Percentiles rank a stretch among this genome's conserved stretches.
These are phyloP conservation scores for Chaetomium sp. DNA, from an alignment of 2,329 filamentous ascomycete genomes.

Conservation along the genomic window DNA sequence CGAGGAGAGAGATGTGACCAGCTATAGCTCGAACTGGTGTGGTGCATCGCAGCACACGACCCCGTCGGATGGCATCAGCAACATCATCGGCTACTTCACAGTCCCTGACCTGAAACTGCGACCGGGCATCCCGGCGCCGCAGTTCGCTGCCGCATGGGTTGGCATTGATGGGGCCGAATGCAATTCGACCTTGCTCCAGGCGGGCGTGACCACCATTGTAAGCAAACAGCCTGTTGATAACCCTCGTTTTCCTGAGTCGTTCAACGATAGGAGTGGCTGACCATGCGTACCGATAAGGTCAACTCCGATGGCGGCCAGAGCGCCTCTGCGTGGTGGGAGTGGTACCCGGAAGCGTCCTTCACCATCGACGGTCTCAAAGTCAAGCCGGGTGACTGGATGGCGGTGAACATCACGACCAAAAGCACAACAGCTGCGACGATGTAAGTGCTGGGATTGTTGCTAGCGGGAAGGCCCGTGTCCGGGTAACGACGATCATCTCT, in stretches of 20 bases:
- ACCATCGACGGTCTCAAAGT: slow-evolving; percentile 24
- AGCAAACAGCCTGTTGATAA: background rate
- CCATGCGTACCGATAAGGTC: slow-evolving; percentile 11
- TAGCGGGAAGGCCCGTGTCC: background rate
- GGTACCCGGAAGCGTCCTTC: slow-evolving; percentile 28
- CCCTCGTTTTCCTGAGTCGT: background rate
- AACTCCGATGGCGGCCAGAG: slow-evolving; percentile 24
- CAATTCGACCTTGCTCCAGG: slow-evolving; percentile 25
- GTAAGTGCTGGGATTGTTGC: slow-evolving; percentile 13
- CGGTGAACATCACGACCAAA: slow-evolving; percentile 23
- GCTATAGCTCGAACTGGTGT: slow-evolving; percentile 26
- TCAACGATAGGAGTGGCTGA: background rate
- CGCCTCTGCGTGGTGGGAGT: slow-evolving; percentile 28
- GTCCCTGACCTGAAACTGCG: slow-evolving; percentile 24
- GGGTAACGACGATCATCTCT: background rate
- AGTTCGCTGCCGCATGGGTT: slow-evolving; percentile 28
- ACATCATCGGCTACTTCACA: slow-evolving; percentile 24
- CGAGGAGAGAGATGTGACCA: slow-evolving; percentile 15
- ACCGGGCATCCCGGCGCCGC: slow-evolving; percentile 14
- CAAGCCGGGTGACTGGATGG: slow-evolving; percentile 26
- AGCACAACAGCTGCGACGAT: slow-evolving; percentile 16
- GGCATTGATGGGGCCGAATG: slow-evolving; percentile 29
- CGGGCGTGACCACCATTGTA: slow-evolving; percentile 27
- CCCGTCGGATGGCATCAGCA: slow-evolving; percentile 17
- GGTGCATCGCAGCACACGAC: slow-evolving; percentile 23